These are phyloP conservation scores for Arthrobotrys iridis DNA, from an alignment of 2,329 filamentous ascomycete species.

Conservation along the genomic window DNA sequence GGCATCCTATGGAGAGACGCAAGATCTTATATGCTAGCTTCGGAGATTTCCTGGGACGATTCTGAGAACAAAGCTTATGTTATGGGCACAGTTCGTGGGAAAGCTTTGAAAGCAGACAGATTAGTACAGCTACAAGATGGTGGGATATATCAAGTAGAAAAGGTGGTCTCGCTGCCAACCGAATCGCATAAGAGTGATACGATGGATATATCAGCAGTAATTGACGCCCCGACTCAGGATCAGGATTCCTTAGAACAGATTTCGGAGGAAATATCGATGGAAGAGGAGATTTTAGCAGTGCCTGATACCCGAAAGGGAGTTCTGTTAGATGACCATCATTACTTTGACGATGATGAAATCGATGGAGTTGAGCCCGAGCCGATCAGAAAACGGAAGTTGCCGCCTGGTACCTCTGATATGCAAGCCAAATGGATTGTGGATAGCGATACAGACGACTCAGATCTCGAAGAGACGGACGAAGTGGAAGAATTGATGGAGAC, in stretches of 20 bases:
- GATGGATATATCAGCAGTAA: constrained; percentile 71
- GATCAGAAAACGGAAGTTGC: constrained; percentile 75
- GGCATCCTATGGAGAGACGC: constrained; percentile 96
- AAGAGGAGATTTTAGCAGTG: constrained; percentile 70
- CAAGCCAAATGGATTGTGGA: constrained; percentile 93
- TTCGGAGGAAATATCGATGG: constrained; percentile 84
- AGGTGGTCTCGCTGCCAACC: constrained; percentile 69
- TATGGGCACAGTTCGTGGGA: constrained; percentile 86
- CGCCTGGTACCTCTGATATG: constrained; percentile 91
- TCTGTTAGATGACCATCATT: constrained; percentile 93
- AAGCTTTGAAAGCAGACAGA: constrained; percentile 86
- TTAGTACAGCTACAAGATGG: constrained; percentile 91
- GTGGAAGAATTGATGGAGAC: constrained; percentile 64
- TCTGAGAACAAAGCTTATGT: constrained; percentile 73
- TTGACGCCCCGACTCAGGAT: constrained; percentile 79
- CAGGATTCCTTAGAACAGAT: constrained; percentile 84
- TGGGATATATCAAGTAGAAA: constrained; percentile 91
- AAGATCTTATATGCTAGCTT: constrained; percentile 92
- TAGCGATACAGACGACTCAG: constrained; percentile 79
- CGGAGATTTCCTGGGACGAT: constrained; percentile 78
- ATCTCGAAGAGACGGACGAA: constrained; percentile 77
- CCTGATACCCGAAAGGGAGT: constrained; percentile 74
- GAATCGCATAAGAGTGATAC: constrained; percentile 67
- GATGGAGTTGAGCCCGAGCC: constrained; percentile 65
- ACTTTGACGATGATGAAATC: constrained; percentile 88